Base-by-base conservation (phyloP, 768 basidiomycete genomes). In the Termitomyces sp. region DNA sequence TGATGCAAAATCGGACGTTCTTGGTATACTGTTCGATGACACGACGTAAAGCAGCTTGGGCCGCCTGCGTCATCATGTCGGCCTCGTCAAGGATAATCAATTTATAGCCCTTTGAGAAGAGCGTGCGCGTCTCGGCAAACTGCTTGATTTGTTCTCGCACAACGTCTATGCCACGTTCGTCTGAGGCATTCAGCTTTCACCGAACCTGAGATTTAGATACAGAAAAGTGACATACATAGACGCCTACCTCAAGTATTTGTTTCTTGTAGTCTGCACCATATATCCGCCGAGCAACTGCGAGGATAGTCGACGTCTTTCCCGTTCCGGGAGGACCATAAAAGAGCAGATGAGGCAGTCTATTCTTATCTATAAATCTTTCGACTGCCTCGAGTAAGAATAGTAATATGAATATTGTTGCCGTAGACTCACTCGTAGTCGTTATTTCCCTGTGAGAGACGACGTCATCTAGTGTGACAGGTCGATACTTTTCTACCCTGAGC, bases 21-120 rank as follows among this genome's bases (percentile, higher is more conserved):
- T 89, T 93, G 20, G 97, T 99, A 72, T 97, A 98, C 63, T 97
- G 95, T 72, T 99, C 97, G 63, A 99, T 98, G 36, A 98, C 90
- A 65, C 97, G 89, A 29, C 97, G 90, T 31, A 99, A 83, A 26
- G 97, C 97, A 3, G 95, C 92, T 69, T 99, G 97, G 1, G 97
- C 97, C 56, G 92, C 89, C 61, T 94, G 88, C 0, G 97, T 99
- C 97, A 99, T 99, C 96, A 97, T 97, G 78, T 99, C 97, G n/a
- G 97, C 97, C 72, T 99, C 97, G 64, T 99, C 97, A 34, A 99
- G 84, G 60, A 99, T 87, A 72, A 99, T 96, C 69, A 99, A 87
- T 68, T 98, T 99, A 83, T 87, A 98, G 18, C 93, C 93, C 66
- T 94, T 94, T 13, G 93, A 85, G 68, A 86, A 89, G 6, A 98